Conservation (phyloP, 345 rosid species). For the Arabidopsis thaliana region TAIR10.1 NC_003070.9:27206501-27207000, state of each 20-base stretch:
- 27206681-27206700: conserved; percentile 71
- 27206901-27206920: conserved; percentile 61
- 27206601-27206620: conserved; percentile 63
- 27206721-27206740: conserved; percentile 69
- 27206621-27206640: conserved; percentile 48
- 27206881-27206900: conserved; percentile 65
- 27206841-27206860: conserved; percentile 49
- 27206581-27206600: conserved; percentile 81
- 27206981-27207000: conserved; percentile 58
- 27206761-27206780: conserved; percentile 60
- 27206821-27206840: conserved; percentile 52
- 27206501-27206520: conserved; percentile 59
- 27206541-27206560: conserved; percentile 81
- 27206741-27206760: conserved; percentile 63
- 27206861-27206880: conserved; percentile 64
- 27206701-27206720: conserved; percentile 90
- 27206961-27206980: conserved; percentile 76
- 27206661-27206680: conserved; percentile 77
- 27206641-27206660: conserved; percentile 58
- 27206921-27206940: conserved; percentile 60
- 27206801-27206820: conserved; percentile 81
- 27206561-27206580: conserved; percentile 75
- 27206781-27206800: conserved; percentile 65
- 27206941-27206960: conserved; percentile 78
- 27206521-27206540: conserved; percentile 50